These are phyloP conservation scores for Ophiostoma quercus DNA, from an alignment of 2,329 filamentous ascomycete species.

Conservation along the genomic window DNA sequence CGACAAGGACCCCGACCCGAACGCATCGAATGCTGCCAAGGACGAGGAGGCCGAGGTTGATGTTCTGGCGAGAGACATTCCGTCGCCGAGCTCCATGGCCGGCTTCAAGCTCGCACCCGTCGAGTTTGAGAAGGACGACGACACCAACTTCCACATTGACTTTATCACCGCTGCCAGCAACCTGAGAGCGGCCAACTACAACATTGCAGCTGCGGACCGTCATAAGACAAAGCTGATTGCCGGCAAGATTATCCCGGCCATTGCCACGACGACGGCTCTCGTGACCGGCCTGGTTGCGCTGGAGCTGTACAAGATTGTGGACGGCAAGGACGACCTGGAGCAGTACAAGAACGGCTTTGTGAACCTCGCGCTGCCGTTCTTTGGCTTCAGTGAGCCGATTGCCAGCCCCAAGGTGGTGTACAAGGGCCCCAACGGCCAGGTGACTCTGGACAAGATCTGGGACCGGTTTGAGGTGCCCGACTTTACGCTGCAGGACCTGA, in stretches of 20 bases:
- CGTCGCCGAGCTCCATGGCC: conserved; percentile 71
- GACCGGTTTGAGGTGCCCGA: conserved; percentile 90
- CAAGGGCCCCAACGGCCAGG: conserved; percentile 68
- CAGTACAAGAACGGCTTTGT: conserved; percentile 99
- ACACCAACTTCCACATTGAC: conserved; percentile 96
- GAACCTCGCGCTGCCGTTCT: conserved; percentile 93
- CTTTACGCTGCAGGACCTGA: conserved; percentile 76
- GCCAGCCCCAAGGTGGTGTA: conserved; percentile 90
- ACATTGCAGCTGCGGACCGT: conserved; percentile 83
- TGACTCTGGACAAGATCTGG: conserved; percentile 93
- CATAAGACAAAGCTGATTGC: conserved; percentile 99
- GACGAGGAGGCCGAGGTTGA: conserved; percentile 74
- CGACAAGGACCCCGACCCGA: conserved; percentile 87
- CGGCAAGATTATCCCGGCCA: conserved; percentile 98
- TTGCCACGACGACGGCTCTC: conserved; percentile 92
- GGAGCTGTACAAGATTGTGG: conserved; percentile 93
- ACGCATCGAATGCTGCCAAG: conserved; percentile 50
- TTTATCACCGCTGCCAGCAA: conserved; percentile 98
- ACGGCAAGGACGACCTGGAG: conserved; percentile 93
- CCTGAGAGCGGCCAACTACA: conserved; percentile 94
- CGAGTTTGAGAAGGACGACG: conserved; percentile 96
- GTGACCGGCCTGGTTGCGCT: conserved; percentile 90
- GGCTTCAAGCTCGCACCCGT: conserved; percentile 88
- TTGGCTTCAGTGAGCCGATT: conserved; percentile 96
- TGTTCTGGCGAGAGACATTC: conserved; percentile 66